Conservation (phyloP, 2,329 filamentous ascomycete species). For the Aspergillus vadensis region DNA sequence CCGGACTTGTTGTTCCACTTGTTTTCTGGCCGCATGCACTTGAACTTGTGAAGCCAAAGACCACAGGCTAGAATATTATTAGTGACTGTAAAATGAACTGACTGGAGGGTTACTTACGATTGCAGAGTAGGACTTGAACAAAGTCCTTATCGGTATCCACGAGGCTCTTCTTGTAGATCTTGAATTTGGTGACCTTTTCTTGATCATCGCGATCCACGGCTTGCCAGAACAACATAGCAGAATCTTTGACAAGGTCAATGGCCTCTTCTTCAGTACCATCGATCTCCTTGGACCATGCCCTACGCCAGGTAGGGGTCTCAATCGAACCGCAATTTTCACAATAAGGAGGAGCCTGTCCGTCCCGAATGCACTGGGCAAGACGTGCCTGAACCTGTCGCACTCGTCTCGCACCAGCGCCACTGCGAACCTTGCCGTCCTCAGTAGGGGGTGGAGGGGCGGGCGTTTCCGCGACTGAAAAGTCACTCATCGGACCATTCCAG, state of each 20-base stretch:
- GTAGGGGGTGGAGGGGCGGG: constrained; percentile 30
- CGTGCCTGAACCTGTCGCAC: constrained; percentile 64
- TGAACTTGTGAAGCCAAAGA: constrained; percentile 90
- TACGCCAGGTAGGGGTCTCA: constrained; percentile 94
- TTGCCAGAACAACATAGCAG: constrained; percentile 73
- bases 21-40: constrained; percentile 76
- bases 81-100: constrained; percentile 7
- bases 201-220: constrained; percentile 64
- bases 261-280: constrained; percentile 69
- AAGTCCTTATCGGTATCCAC: constrained; percentile 69
- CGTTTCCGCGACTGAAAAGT: constrained; percentile 46
- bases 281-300: constrained; percentile 79
- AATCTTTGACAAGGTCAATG: constrained; percentile 71
- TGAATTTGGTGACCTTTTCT: constrained; percentile 66
- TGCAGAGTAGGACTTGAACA: constrained; percentile 78
- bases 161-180: constrained; percentile 73
- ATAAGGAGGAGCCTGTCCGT: constrained; percentile 81
- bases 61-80: constrained; percentile 67
- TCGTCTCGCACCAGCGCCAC: constrained; percentile 62
- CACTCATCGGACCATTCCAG: constrained; percentile 48
- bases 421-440: constrained; percentile 44
- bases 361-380: constrained; percentile 63
- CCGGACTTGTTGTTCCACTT: constrained; percentile 74
- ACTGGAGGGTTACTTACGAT: constrained; percentile 62
- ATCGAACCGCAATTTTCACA: constrained; percentile 94